Evolutionary conservation across 179 eudicot species (phyloP).

Genomic region (Beta lomatogona): DNA sequence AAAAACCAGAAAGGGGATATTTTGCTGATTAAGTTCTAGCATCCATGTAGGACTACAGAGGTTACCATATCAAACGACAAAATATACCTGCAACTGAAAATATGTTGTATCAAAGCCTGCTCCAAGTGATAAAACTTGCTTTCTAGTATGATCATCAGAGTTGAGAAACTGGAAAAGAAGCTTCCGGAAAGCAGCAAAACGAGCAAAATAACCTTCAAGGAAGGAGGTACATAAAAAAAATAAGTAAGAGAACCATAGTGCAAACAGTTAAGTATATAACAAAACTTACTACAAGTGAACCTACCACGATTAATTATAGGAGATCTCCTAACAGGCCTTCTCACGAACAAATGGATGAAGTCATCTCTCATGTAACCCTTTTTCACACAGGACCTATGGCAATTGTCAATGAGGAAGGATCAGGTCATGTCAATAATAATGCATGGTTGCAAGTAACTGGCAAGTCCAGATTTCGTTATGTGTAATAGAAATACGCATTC

Average conservation of each 20-base stretch:
- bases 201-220: constrained; percentile 81
- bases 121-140: constrained; percentile 93
- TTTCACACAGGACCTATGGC: constrained; percentile 80
- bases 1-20: not conserved
- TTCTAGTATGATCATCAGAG: constrained; percentile 53
- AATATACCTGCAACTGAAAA: constrained; percentile 85
- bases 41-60: not conserved
- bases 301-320: constrained; percentile 96
- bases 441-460: not conserved
- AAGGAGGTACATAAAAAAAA: not conserved
- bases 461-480: not conserved
- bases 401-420: constrained; percentile 6
- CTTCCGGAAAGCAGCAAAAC: constrained; percentile 88
- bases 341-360: constrained; percentile 79
- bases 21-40: not conserved
- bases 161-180: constrained; percentile 80
- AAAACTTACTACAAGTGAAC: constrained; percentile 11
- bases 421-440: not conserved
- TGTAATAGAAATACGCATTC: not conserved
- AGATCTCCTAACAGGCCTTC: constrained; percentile 90
- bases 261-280: not conserved
- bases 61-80: not conserved
- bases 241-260: constrained; percentile 4
- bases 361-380: constrained; percentile 98
- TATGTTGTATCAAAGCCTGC: constrained; percentile 99